These are phyloP conservation scores for Brettanomyces nanus DNA, from an alignment of 805 yeast genomes.

Conservation along the genomic window DNA sequence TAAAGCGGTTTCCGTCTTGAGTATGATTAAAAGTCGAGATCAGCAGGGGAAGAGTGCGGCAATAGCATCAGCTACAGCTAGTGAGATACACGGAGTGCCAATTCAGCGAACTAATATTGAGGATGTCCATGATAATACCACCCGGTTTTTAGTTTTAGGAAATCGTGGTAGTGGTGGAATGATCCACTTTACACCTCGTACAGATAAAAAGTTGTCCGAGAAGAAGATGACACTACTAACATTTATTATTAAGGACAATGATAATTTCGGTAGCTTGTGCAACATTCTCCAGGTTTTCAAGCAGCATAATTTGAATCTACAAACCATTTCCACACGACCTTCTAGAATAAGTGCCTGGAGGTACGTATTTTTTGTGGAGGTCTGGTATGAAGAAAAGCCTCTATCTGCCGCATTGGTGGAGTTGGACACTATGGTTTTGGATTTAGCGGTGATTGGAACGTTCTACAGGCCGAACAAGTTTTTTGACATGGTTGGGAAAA, in stretches of 20 bases:
- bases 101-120: constrained; percentile 53
- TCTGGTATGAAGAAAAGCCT: constrained; percentile 31
- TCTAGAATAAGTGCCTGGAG: constrained; percentile 63
- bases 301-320: constrained; percentile 49
- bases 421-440: constrained; percentile 34
- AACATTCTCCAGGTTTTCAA: constrained; percentile 54
- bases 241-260: constrained; percentile 52
- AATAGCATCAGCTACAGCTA: constrained; percentile 64
- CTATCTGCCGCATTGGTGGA: constrained; percentile 31
- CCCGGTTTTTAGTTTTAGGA: constrained; percentile 72
- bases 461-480: constrained; percentile 21
- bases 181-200: constrained; percentile 1
- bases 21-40: constrained; percentile 24
- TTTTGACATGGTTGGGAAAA: constrained; percentile 19
- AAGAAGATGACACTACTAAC: constrained; percentile 46
- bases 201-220: constrained; percentile 7
- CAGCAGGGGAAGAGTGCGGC: constrained; percentile 47
- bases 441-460: constrained; percentile 50
- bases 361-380: constrained; percentile 75
- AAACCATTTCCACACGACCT: constrained; percentile 73
- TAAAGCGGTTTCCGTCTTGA: constrained; percentile 66
- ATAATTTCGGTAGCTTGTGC: constrained; percentile 69
- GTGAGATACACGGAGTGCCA: constrained; percentile 49
- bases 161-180: constrained; percentile 14
- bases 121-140: constrained; percentile 69